These are phyloP conservation scores for Globisporangium megalacanthum DNA, from an alignment of 352 stramenopile species.

Conservation along the genomic window DNA sequence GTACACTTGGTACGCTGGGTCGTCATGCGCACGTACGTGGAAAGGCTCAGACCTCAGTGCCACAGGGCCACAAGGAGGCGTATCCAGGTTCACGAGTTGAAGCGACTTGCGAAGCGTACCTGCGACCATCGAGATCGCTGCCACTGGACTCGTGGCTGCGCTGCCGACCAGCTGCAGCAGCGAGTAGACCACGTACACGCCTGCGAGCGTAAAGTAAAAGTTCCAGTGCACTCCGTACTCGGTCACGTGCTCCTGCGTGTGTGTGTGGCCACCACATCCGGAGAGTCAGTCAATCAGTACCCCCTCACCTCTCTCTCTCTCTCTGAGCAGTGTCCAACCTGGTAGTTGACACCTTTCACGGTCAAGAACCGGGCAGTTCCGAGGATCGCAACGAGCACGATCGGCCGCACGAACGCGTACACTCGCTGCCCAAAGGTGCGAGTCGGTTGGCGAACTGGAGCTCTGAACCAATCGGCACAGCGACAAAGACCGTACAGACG, in stretches of 20 bases:
- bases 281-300: no score
- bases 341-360: constrained; percentile 84
- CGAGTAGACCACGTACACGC: constrained; percentile 70
- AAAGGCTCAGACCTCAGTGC: background rate
- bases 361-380: constrained; percentile 66
- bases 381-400: constrained; percentile 64
- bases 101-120: constrained; percentile 19
- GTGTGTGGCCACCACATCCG: background rate
- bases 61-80: background rate
- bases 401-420: constrained; percentile 65
- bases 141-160: constrained; percentile 36
- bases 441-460: background rate
- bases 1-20: constrained; percentile 79
- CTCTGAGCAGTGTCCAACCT: constrained; percentile 37
- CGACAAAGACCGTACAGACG: background rate
- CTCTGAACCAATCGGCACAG: background rate
- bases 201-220: constrained; percentile 97
- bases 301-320: no score
- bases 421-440: constrained; percentile 11
- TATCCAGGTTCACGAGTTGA: background rate
- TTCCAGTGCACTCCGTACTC: constrained; percentile 99
- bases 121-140: constrained; percentile 32
- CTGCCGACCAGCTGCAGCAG: constrained; percentile 44
- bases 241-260: constrained; percentile 88
- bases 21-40: background rate